phyloP scores from a whole-genome alignment of 495 filamentous ascomycete species.

The Pseudotulostoma volvatum region DNA sequence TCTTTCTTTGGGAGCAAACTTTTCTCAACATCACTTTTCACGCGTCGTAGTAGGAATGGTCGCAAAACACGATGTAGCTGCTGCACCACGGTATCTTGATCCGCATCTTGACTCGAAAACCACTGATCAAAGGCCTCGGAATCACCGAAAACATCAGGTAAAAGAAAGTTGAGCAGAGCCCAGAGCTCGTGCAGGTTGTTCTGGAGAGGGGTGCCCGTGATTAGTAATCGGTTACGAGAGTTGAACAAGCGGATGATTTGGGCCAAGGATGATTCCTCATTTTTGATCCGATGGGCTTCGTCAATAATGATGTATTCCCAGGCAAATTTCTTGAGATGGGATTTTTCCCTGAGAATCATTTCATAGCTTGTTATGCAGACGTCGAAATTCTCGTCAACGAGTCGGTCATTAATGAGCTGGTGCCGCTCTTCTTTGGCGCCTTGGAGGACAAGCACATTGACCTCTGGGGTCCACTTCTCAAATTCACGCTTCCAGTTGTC shows the following conservation, averaged over 20 bases:
- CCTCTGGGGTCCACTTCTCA: conserved; percentile 82
- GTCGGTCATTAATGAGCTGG: conserved; percentile 72
- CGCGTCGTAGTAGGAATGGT: conserved; percentile 86
- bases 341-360: conserved; percentile 91
- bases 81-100: conserved; percentile 93
- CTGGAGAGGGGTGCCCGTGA: conserved; percentile 93
- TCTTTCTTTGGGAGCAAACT: conserved; percentile 95
- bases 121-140: conserved; percentile 96
- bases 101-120: conserved; percentile 78
- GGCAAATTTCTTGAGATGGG: conserved; percentile 89
- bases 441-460: conserved; percentile 86
- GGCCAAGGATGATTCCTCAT: conserved; percentile 91
- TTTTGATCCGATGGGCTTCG: conserved; percentile 98
- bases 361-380: conserved; percentile 93
- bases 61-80: conserved; percentile 88
- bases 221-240: conserved; percentile 85
- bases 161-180: conserved; percentile 90
- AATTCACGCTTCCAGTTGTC: conserved; percentile 99
- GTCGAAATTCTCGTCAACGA: conserved; percentile 84
- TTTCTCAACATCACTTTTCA: conserved; percentile 98
- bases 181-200: conserved; percentile 99
- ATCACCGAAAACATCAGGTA: conserved; percentile 96
- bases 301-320: conserved; percentile 99
- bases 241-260: conserved; percentile 96
- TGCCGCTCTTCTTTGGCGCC: conserved; percentile 89